Percentiles rank a stretch among this genome's conserved stretches.
Conservation (phyloP, 2,329 filamentous ascomycete species). For the Onygenales sp. region DNA sequence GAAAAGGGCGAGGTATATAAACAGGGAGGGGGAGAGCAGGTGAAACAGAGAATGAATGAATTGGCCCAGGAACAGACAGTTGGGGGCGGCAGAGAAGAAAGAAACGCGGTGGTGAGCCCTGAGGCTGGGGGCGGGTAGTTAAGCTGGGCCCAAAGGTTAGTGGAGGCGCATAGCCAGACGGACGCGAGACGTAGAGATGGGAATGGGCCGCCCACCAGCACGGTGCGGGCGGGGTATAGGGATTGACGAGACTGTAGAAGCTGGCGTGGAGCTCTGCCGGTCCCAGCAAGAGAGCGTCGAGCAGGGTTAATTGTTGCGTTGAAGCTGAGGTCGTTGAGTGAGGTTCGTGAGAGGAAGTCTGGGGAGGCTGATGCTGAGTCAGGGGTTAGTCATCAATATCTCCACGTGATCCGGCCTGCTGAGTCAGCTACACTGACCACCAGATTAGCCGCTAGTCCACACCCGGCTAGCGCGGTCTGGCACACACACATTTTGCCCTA, state of each 20-base stretch:
- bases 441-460: neutral
- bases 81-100: neutral
- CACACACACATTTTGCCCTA: slow-evolving; percentile 13
- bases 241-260: too few species aligned
- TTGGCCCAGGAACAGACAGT: neutral
- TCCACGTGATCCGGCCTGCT: neutral
- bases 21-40: neutral
- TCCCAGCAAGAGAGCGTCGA: too few species aligned
- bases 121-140: too few species aligned
- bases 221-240: too few species aligned
- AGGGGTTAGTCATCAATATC: neutral
- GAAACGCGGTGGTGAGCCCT: neutral
- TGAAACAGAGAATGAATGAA: neutral
- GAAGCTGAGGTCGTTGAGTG: neutral
- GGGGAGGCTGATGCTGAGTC: neutral
- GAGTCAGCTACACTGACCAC: neutral
- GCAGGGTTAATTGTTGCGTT: neutral
- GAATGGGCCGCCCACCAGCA: too few species aligned
- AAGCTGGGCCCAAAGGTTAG: too few species aligned
- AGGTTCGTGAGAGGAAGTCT: neutral
- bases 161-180: too few species aligned
- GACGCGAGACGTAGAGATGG: too few species aligned
- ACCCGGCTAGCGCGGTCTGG: neutral
- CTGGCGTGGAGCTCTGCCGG: too few species aligned
- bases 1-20: neutral